These are phyloP conservation scores for Infundibulicybe gibba DNA, from an alignment of 768 basidiomycete genomes.

Conservation along the genomic window DNA sequence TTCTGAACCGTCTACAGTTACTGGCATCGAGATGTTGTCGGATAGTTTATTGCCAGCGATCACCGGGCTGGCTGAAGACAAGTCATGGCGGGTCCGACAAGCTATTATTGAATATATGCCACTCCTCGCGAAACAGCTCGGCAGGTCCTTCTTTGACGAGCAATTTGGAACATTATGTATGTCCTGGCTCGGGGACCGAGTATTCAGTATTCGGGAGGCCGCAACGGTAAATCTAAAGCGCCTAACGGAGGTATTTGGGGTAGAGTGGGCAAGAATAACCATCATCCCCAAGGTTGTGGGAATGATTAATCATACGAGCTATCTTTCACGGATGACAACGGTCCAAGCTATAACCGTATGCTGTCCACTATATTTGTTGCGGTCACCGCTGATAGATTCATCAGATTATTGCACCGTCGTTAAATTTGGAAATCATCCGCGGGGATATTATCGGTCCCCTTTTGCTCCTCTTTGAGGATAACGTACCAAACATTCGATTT, in stretches of 20 bases:
- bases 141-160: constrained; percentile 96
- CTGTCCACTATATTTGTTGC: constrained; percentile 9
- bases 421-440: constrained; percentile 80
- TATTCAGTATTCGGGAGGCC: constrained; percentile 96
- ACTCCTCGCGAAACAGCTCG: constrained; percentile 96
- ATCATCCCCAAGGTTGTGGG: constrained; percentile 97
- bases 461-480: constrained; percentile 77
- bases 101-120: constrained; percentile 99
- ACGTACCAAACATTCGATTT: constrained; percentile 99
- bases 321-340: constrained; percentile 97
- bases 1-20: constrained; percentile 52
- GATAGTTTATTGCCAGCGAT: constrained; percentile 97
- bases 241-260: constrained; percentile 96
- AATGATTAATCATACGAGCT: constrained; percentile 96
- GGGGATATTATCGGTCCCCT: constrained; percentile 83
- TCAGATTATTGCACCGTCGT: constrained; percentile 89
- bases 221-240: constrained; percentile 96
- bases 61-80: constrained; percentile 97
- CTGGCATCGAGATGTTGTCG: constrained; percentile 91
- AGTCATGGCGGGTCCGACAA: constrained; percentile 99
- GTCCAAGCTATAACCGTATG: constrained; percentile 94
- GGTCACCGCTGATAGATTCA: constrained; percentile 5
- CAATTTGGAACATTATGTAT: constrained; percentile 96
- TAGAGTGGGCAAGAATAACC: constrained; percentile 91
- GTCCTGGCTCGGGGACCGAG: constrained; percentile 98